These are phyloP conservation scores for Truncatella angustata DNA, from an alignment of 2,329 filamentous ascomycete species.

Conservation along the genomic window DNA sequence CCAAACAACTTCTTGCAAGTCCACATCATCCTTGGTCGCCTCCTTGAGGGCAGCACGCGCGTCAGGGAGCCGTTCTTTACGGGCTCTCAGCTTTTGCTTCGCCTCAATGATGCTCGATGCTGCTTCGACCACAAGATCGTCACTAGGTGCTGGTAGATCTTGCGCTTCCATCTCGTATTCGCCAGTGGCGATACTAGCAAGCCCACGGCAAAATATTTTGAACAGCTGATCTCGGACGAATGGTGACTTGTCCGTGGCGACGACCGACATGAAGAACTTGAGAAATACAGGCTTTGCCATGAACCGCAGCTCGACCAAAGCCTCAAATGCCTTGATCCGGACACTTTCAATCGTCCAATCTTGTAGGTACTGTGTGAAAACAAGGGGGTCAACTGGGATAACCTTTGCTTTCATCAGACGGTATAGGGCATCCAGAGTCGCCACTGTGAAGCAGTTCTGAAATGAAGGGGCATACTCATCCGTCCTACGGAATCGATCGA, in stretches of 20 bases:
- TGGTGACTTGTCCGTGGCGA: conserved; percentile 63
- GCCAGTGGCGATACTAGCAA: conserved; percentile 64
- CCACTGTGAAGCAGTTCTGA: conserved; percentile 65
- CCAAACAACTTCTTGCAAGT: conserved; percentile 47
- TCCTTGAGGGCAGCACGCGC: conserved; percentile 47
- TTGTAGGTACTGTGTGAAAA: conserved; percentile 63
- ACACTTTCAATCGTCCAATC: conserved; percentile 63
- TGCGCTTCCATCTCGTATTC: conserved; percentile 42
- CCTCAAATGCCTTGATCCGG: conserved; percentile 64
- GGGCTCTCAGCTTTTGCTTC: conserved; percentile 44
- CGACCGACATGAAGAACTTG: conserved; percentile 53
- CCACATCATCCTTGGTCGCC: conserved; percentile 42
- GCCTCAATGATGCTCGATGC: conserved; percentile 41
- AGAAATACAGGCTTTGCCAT: conserved; percentile 55
- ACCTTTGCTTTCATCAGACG: conserved; percentile 63
- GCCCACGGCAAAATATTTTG: conserved; percentile 55
- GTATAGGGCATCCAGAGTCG: conserved; percentile 60
- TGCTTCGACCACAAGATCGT: conserved; percentile 47
- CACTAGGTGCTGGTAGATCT: conserved; percentile 20
- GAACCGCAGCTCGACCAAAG: conserved; percentile 61
- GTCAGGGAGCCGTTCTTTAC: conserved; percentile 45
- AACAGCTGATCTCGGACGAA: conserved; percentile 61
- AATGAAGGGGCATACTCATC: conserved; percentile 69
- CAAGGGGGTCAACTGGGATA: conserved; percentile 50
- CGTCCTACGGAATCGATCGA: conserved; percentile 64